Conservation (phyloP, 352 stramenopile genomes). For the Achlya hypogyna region DNA sequence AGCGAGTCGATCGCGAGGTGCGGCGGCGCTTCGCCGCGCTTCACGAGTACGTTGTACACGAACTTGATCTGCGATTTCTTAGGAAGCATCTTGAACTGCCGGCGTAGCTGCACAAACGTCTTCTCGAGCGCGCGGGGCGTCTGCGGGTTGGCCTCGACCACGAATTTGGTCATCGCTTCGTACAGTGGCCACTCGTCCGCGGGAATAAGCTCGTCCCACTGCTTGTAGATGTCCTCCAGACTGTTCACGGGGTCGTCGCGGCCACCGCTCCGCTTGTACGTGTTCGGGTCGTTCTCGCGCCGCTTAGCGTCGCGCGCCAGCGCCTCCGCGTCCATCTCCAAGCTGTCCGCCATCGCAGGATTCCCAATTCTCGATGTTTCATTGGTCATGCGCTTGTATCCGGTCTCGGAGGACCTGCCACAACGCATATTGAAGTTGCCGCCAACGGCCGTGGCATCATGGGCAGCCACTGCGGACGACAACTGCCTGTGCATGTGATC, state of each 20-base stretch:
- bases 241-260: constrained; percentile 70
- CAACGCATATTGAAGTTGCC: background rate
- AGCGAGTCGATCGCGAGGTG: constrained; percentile 60
- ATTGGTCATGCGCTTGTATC: background rate
- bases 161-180: constrained; percentile 72
- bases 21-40: constrained; percentile 40
- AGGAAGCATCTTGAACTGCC: constrained; percentile 81
- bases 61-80: constrained; percentile 90
- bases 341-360: background rate
- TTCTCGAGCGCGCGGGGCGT: constrained; percentile 76
- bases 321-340: constrained; percentile 19
- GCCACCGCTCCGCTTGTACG: constrained; percentile 79
- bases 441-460: background rate
- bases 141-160: constrained; percentile 63
- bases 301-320: constrained; percentile 19
- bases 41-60: constrained; percentile 61
- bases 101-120: constrained; percentile 69
- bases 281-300: constrained; percentile 64
- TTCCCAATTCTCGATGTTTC: background rate
- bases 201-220: constrained; percentile 77
- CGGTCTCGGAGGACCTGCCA: background rate
- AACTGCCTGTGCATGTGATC: too few relatives aligned
- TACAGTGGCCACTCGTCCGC: constrained; percentile 54
- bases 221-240: constrained; percentile 81
- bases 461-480: too few relatives aligned